Conservation (phyloP, 2,329 filamentous ascomycete genomes). For the Elsinoe batatas region DNA sequence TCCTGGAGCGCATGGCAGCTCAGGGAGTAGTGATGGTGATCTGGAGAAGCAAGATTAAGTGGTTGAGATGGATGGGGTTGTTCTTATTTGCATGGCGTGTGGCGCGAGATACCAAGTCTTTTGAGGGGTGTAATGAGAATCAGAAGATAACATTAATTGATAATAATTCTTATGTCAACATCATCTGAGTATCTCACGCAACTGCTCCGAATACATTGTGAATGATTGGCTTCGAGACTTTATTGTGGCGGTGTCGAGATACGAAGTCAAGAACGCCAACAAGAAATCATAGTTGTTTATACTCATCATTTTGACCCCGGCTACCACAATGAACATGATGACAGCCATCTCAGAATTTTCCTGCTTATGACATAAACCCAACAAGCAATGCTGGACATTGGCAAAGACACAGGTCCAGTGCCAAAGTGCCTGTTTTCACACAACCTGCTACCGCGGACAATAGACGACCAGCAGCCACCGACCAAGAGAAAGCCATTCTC, state of each 20-base stretch:
- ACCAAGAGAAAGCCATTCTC: slow-evolving; percentile 68
- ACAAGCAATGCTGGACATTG: slow-evolving; percentile 15
- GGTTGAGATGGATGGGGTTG: not conserved
- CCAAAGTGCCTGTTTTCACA: slow-evolving; percentile 66
- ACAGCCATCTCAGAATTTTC: not conserved
- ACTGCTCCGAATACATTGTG: too few species aligned
- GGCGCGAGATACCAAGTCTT: not conserved
- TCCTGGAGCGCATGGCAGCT: not conserved
- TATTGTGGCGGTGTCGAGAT: too few species aligned
- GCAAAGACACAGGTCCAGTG: slow-evolving; percentile 15
- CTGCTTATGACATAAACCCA: not conserved
- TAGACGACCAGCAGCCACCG: slow-evolving; percentile 61
- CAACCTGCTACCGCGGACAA: slow-evolving; percentile 53
- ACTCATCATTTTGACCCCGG: too few species aligned
- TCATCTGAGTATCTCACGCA: too few species aligned
- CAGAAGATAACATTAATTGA: not conserved
- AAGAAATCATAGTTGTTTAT: too few species aligned
- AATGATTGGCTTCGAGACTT: too few species aligned
- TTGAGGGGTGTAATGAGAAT: not conserved
- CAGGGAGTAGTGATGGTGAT: not conserved
- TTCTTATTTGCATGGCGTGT: slow-evolving; percentile 1
- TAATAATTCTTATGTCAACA: not conserved
- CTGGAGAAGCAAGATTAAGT: slow-evolving; percentile 6
- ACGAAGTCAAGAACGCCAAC: too few species aligned
- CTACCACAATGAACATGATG: too few species aligned